Conservation (phyloP, 331 rosid species). For the Pyracantha coccinea region DNA sequence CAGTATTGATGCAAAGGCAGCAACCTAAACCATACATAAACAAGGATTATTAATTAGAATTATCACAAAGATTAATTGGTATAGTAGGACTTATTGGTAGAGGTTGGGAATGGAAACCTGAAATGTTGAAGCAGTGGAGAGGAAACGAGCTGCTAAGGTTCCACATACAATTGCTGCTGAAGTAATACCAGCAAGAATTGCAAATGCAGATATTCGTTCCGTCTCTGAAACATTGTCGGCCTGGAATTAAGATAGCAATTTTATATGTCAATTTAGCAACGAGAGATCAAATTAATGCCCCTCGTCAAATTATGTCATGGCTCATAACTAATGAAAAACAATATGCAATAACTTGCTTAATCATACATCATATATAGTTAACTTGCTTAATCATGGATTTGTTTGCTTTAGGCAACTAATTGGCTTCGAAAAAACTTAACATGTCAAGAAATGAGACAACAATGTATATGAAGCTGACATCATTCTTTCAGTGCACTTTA, state of each 20-base stretch:
- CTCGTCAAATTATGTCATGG: too few species aligned
- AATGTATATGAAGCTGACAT: too few species aligned
- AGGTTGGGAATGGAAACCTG: constrained; percentile 26
- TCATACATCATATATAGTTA: too few species aligned
- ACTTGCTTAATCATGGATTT: too few species aligned
- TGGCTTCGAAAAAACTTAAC: too few species aligned
- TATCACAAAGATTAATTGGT: not conserved
- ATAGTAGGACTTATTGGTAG: not conserved
- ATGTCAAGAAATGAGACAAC: too few species aligned
- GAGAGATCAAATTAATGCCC: too few species aligned
- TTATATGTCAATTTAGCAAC: too few species aligned
- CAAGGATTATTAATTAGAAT: not conserved
- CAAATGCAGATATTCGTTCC: constrained; percentile 59
- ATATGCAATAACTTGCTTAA: too few species aligned
- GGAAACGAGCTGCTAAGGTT: constrained; percentile 68
- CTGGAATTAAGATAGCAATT: constrained; percentile 20
- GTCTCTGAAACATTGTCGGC: constrained; percentile 51
- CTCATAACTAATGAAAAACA: too few species aligned
- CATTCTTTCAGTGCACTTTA: too few species aligned
- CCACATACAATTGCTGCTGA: constrained; percentile 68
- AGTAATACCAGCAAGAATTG: constrained; percentile 55
- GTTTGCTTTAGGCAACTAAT: too few species aligned
- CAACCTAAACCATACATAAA: constrained; percentile 31
- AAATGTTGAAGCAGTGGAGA: constrained; percentile 51
- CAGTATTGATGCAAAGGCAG: constrained; percentile 49